These are phyloP conservation scores for Rutidosis leptorrhynchoides DNA, from an alignment of 129 eudicot genomes.

Conservation along the genomic window DNA sequence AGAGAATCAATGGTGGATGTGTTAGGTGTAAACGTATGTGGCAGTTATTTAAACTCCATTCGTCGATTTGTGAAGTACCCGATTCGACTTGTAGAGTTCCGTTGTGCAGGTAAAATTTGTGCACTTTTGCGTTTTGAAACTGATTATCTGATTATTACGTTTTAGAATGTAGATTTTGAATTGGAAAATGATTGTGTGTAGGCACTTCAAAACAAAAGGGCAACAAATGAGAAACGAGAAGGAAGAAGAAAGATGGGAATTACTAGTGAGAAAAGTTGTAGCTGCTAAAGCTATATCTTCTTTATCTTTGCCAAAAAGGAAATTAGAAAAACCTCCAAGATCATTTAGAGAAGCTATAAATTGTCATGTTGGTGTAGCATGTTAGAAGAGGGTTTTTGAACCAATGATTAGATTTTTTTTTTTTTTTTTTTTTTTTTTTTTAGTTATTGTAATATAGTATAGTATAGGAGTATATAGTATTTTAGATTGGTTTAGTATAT, in stretches of 20 bases:
- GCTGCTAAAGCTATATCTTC: constrained; percentile 75
- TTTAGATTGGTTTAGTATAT: neutral
- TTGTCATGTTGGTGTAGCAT: constrained; percentile 36
- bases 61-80: constrained; percentile 73
- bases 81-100: constrained; percentile 79
- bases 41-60: constrained; percentile 87
- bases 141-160: neutral
- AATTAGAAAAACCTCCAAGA: constrained; percentile 22
- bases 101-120: constrained; percentile 66
- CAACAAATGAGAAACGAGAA: constrained; percentile 42
- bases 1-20: constrained; percentile 85
- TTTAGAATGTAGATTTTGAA: neutral
- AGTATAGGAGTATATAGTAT: no score
- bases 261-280: constrained; percentile 66
- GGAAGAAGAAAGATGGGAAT: constrained; percentile 66
- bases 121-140: neutral
- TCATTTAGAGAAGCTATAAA: constrained; percentile 15
- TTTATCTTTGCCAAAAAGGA: constrained; percentile 55
- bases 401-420: neutral
- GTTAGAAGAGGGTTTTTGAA: constrained; percentile 4
- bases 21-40: constrained; percentile 81
- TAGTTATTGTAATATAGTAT: no score
- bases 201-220: constrained; percentile 66
- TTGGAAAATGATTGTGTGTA: constrained; percentile 23
- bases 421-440: no score